Base-by-base conservation (phyloP, 139 green algal genomes). In the Coccomyxa sp. region DNA sequence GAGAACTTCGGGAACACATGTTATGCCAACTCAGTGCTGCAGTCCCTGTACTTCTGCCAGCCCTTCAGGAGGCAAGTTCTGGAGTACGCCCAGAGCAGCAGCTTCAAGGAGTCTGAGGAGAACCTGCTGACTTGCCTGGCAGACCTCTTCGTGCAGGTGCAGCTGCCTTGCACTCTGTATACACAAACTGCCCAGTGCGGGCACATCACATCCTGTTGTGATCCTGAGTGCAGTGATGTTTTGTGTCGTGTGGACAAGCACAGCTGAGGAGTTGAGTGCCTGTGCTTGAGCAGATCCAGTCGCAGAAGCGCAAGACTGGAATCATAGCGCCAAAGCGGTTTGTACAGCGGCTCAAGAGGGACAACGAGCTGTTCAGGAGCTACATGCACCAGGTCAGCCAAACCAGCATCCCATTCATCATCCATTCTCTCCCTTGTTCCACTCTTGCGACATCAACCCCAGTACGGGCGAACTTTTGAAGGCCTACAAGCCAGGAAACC, bases 1-100 rank as follows among this genome's bases (percentile, higher is more conserved):
- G 97, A 99, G 84, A 99, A 99, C 88, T 99, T 99, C 85, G 97
- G 97, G 38, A 99, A 99, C 88, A 99, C 97, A 3, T 99, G 97
- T 88, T 99, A 99, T 84, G 94, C 88, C 88, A 99, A 99, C 90
- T 94, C 85, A 0, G 97, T 99, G 30, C 88, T 99, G 30, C 97
- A 99, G 67, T 79, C 93, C 9, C 91, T 98, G 14, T 98, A 97
- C 86, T 98, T 95, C 83, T 98, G 95, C 87, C 79, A 84, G 28
- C 93, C 94, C 3, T 98, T 98, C 76, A 76, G 95, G 31, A 88
- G 97, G n/a, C 79, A 83, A 21, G 79, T 99, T 58, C 80, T 99
- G 75, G 59, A 92, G 28, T 98, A 98, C 81, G 89, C 88, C 10
- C 63, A 78, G 51, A 13, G 51, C 45, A 0, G 80, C n/a, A 14